These are phyloP conservation scores for Corchorus olitorius DNA, from an alignment of 345 rosid species.

Conservation along the genomic window DNA sequence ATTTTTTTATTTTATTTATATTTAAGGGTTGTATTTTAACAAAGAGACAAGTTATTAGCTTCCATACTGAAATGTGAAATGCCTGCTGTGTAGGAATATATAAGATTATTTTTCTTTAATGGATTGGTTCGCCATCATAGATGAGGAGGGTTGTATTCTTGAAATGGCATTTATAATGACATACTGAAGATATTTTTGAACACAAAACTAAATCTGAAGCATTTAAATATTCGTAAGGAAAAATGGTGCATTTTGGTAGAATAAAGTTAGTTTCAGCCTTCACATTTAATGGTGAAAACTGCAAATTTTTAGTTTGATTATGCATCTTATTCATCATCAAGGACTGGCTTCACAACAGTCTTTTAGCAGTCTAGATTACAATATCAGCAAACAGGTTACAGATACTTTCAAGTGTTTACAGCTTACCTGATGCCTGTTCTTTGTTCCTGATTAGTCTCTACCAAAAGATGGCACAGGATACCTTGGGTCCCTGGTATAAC, in stretches of 20 bases:
- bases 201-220: neutral
- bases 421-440: too few species aligned
- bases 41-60: neutral
- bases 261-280: conserved; percentile 1
- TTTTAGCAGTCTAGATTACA: neutral
- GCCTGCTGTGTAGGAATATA: neutral
- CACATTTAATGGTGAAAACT: neutral
- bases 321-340: conserved; percentile 4
- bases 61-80: conserved; percentile 10
- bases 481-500: too few species aligned
- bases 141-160: neutral
- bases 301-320: neutral
- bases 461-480: too few species aligned
- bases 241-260: neutral
- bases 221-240: neutral
- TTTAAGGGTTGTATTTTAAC: neutral
- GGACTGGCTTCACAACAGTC: neutral
- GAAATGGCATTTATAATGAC: neutral
- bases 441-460: too few species aligned
- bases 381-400: neutral
- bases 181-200: neutral
- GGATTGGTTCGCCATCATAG: neutral
- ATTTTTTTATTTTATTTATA: neutral
- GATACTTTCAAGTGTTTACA: neutral
- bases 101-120: conserved; percentile 1